These are phyloP conservation scores for Candida tetrigidarum DNA, from an alignment of 1,139 yeast genomes.

Conservation along the genomic window DNA sequence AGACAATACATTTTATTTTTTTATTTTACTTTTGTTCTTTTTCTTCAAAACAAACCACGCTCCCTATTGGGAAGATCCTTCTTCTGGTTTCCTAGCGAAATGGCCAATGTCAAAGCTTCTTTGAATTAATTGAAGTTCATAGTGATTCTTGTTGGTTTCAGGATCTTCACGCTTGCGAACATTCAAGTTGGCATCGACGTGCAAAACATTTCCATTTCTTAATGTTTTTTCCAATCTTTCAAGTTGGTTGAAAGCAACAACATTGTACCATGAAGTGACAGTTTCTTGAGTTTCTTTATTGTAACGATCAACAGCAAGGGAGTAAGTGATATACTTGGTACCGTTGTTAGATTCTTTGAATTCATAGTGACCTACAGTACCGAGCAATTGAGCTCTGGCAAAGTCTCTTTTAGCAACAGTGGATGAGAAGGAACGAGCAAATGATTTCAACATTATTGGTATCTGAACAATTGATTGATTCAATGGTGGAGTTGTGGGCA, in stretches of 20 bases:
- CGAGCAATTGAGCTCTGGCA: conserved; percentile 48
- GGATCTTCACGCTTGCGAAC: conserved; percentile 40
- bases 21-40: too few species aligned
- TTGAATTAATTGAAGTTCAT: conserved; percentile 41
- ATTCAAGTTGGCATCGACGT: conserved; percentile 47
- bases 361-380: conserved; percentile 44
- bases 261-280: conserved; percentile 46
- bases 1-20: not conserved
- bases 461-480: conserved; percentile 1
- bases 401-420: conserved; percentile 36
- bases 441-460: conserved; percentile 30
- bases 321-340: conserved; percentile 41
- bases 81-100: conserved; percentile 38
- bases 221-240: conserved; percentile 41
- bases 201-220: conserved; percentile 47
- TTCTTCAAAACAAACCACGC: too few species aligned
- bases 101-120: conserved; percentile 41
- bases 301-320: conserved; percentile 48
- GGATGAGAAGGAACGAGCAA: conserved; percentile 40
- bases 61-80: conserved; percentile 16
- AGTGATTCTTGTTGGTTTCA: conserved; percentile 21
- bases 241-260: conserved; percentile 43
- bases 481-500: too few species aligned
- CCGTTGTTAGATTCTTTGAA: conserved; percentile 45
- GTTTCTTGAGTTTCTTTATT: conserved; percentile 33